Percentiles rank a stretch among this genome's conserved stretches.
Conservation (phyloP, 768 basidiomycete genomes). For the Lactarius trivialis region DNA sequence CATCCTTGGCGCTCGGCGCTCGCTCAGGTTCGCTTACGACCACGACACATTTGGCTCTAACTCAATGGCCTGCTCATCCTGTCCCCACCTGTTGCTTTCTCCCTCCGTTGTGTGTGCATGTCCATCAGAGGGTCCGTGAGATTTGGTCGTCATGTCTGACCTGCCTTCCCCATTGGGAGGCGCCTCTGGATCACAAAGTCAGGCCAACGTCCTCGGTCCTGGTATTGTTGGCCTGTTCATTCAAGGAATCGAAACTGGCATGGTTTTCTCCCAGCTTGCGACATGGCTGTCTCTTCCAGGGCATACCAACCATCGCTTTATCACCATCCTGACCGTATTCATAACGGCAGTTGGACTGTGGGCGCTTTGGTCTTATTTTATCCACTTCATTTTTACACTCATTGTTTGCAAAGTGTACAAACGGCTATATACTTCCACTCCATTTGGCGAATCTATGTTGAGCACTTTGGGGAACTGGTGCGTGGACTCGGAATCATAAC, state of each 20-base stretch:
- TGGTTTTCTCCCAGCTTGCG: too few species aligned
- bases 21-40: too few species aligned
- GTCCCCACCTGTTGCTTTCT: too few species aligned
- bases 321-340: neutral
- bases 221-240: conserved; percentile 3
- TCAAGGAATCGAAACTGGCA: neutral
- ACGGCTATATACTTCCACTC: conserved; percentile 2
- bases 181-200: neutral
- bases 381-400: neutral
- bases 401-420: neutral
- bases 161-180: too few species aligned
- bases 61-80: too few species aligned
- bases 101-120: neutral
- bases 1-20: too few species aligned
- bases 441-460: neutral
- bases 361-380: neutral
- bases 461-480: neutral
- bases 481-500: neutral
- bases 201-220: neutral
- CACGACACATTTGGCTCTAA: too few species aligned
- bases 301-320: neutral
- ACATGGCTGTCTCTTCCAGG: neutral
- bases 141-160: neutral
- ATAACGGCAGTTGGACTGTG: conserved; percentile 2
- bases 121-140: too few species aligned